phyloP scores from a whole-genome alignment of 225 moss, liverwort and hornwort species.

The Antitrichia curtipendula region DNA sequence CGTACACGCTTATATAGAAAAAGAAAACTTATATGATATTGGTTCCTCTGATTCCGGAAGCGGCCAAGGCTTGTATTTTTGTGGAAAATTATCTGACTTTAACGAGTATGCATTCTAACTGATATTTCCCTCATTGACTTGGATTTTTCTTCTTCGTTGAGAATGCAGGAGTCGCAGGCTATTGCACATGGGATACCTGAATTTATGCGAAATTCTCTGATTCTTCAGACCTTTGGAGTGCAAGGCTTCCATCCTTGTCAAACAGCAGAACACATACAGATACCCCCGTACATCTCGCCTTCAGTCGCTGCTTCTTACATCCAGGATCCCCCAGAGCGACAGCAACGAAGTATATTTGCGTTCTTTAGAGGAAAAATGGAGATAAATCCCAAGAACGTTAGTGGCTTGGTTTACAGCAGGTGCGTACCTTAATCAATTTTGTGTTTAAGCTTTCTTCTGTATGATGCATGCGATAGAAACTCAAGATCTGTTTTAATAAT shows the following conservation, averaged over 20 bases:
- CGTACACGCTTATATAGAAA: neutral
- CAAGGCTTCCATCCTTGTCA: conserved; percentile 74
- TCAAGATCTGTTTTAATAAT: neutral
- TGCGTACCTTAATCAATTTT: neutral
- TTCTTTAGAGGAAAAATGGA: conserved; percentile 91
- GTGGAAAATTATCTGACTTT: neutral
- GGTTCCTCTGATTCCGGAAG: neutral
- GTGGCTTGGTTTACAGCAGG: conserved; percentile 84
- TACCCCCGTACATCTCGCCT: conserved; percentile 75
- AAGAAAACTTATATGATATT: neutral
- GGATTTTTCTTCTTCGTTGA: neutral
- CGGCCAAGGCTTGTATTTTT: neutral
- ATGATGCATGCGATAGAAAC: neutral
- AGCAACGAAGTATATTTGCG: conserved; percentile 55
- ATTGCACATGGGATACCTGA: conserved; percentile 54
- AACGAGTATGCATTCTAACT: neutral
- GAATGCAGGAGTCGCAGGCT: conserved; percentile 47
- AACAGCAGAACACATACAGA: conserved; percentile 55
- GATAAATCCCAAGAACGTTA: conserved; percentile 79
- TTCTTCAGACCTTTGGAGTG: conserved; percentile 81
- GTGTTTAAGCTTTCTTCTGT: neutral
- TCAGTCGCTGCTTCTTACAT: conserved; percentile 22
- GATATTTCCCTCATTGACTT: neutral
- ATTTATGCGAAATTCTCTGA: conserved; percentile 58
- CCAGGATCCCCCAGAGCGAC: conserved; percentile 20